phyloP scores from a whole-genome alignment of 2,329 filamentous ascomycete species.

The Scytalidium sp. region DNA sequence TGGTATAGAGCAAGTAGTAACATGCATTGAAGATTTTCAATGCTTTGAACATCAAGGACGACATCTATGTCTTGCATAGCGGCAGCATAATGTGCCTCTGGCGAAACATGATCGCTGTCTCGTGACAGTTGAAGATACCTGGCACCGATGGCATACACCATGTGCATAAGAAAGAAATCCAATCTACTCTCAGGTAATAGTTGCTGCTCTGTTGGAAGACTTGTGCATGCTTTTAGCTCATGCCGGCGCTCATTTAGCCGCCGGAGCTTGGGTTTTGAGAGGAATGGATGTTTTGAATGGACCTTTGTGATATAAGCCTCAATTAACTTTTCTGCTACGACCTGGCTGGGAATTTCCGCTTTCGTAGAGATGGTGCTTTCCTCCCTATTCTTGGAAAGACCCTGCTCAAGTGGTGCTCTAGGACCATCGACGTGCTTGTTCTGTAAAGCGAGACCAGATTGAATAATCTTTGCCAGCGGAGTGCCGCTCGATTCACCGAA shows the following conservation, averaged over 20 bases:
- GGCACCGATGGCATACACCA: background rate
- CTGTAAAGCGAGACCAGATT: background rate
- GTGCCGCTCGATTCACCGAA: background rate
- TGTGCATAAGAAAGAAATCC: background rate
- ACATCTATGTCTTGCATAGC: background rate
- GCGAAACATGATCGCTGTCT: background rate
- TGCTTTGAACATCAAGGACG: background rate
- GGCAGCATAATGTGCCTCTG: background rate
- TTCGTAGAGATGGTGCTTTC: too few species aligned
- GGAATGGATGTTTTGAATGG: background rate
- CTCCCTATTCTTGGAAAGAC: too few species aligned
- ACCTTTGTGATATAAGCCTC: background rate
- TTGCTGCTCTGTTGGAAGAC: background rate
- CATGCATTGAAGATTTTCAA: background rate
- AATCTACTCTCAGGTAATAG: background rate
- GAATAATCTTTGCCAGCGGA: background rate
- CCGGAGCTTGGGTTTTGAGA: background rate
- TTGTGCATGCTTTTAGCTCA: background rate
- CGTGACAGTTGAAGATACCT: background rate
- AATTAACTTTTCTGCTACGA: background rate
- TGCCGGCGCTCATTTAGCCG: background rate
- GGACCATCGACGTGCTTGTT: too few species aligned
- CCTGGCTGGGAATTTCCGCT: too few species aligned
- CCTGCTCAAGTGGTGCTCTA: too few species aligned
- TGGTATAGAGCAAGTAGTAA: background rate